Evolutionary conservation across 148 eudicot species (phyloP), one percentile per base, ranked within the genome.

Genomic region (Camellia lanceoleosa): DNA sequence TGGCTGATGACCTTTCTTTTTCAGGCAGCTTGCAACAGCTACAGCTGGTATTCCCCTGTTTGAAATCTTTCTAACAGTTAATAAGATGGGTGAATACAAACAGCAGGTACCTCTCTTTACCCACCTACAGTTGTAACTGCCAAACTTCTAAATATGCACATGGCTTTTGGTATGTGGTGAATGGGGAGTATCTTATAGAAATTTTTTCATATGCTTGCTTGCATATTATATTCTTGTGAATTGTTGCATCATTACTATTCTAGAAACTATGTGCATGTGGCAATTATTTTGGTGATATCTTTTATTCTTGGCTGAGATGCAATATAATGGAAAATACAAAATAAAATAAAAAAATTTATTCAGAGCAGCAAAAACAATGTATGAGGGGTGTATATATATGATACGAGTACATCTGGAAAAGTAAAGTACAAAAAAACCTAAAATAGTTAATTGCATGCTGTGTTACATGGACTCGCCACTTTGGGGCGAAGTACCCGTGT

Each of bases 11-110:
- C 4, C n/a, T 66, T 71, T 80, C 52, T 61, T 56, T 86, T 84
- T 80, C 97, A 97, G 99, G 91, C 98, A 97, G 88, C 94, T 97
- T 80, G 97, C 94, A 68, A 82, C 95, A 75, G 87, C 97, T 75
- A 72, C 87, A 63, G 90, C 86, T 77, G 99, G 99, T 83, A 84
- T 85, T 73, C 99, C 98, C n/a, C 78, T 97, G 83, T 97, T 97
- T 82, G 99, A 97, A 83, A 84, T 97, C 74, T 97, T 88, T 85
- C 86, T 97, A 64, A 91, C 90, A 30, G 78, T 85, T 86, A 83
- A 88, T 78, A 86, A 89, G 80, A 86, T 86, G 78, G 99, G 97
- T 41, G 91, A 88, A 78, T 97, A 90, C 87, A 94, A 83, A 83
- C 97, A 92, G 73, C 94, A 92, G 98, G 99, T 97, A 88, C 68